Base-by-base conservation (phyloP, 106 monocot genomes). In the Allium fistulosum region DNA sequence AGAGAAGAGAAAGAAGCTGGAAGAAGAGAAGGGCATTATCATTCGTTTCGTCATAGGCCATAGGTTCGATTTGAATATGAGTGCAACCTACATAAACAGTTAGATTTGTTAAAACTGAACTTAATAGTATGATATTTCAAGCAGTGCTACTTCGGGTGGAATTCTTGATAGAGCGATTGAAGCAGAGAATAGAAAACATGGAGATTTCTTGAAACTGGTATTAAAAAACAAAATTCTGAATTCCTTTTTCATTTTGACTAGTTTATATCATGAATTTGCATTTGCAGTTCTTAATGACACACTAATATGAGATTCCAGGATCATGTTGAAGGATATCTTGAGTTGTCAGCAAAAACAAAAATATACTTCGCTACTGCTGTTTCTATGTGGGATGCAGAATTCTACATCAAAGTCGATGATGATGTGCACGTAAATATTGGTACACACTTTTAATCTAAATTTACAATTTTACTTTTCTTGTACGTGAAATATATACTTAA, bases 381-480 rank as follows among this genome's bases (percentile, higher is more conserved):
- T 3, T 74, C 92, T 67, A 53, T 83, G 76, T 97, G 97, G 97
- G 92, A 97, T 87, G 97, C 97, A 53, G 92, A 92, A 17, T 97
- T 92, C 67, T 97, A 97, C 68, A 53, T 97, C 56, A 97, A 97
- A 61, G 89, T 97, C 53, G 97, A 97, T 79, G 97, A 97, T 72
- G 97, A 97, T 79, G 80, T 97, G 17, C 97, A 97, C 83, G 92
- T 97, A 77, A 97, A 97, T 79, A 92, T 97, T 75, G 97, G 97
- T 97, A 52, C 16, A 46, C 6, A 28, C 13, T 26, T 11, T 53
- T 67, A 6, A 26, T 67, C 11, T 49, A 3, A 67, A 26, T 51
- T 9, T 53, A 22, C 17, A 48, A 26, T 16, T 17, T 16, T 12
- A 9, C 8, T 8, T 4, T 49, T 49, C 0, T 48, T 65, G 2